A percentile compares a stretch with the other conserved stretches of the same genome.
Conservation (phyloP, 768 basidiomycete species). For the Suillus alpinus region DNA sequence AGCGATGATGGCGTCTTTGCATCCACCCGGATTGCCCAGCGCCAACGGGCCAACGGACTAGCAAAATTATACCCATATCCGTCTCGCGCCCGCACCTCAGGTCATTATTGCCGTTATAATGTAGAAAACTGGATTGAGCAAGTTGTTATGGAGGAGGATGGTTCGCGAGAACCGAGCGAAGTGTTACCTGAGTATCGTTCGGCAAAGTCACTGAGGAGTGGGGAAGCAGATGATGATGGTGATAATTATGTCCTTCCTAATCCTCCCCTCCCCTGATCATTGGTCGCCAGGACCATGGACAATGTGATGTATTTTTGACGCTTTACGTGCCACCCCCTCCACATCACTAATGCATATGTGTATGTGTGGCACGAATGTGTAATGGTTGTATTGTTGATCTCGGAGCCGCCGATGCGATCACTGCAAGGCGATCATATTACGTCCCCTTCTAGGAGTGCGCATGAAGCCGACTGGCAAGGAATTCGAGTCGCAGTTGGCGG, state of each 20-base stretch:
- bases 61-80: background rate
- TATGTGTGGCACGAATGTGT: background rate
- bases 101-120: background rate
- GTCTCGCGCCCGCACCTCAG: background rate
- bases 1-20: background rate
- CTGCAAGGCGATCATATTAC: background rate
- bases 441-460: background rate
- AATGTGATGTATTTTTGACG: background rate
- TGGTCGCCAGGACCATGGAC: background rate
- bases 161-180: background rate
- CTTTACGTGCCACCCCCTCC: background rate
- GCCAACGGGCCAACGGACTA: background rate
- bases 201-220: constrained; percentile 1
- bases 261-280: background rate
- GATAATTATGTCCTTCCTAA: background rate
- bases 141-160: background rate
- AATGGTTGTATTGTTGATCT: background rate
- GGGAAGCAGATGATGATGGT: background rate
- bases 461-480: background rate
- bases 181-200: constrained; percentile 4
- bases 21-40: background rate
- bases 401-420: background rate
- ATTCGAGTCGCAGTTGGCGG: too few species aligned
- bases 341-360: background rate
- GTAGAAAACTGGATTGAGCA: constrained; percentile 1